These are phyloP conservation scores for Sporobolus alterniflorus DNA, from an alignment of 202 grass and related monocot species.

Conservation along the genomic window DNA sequence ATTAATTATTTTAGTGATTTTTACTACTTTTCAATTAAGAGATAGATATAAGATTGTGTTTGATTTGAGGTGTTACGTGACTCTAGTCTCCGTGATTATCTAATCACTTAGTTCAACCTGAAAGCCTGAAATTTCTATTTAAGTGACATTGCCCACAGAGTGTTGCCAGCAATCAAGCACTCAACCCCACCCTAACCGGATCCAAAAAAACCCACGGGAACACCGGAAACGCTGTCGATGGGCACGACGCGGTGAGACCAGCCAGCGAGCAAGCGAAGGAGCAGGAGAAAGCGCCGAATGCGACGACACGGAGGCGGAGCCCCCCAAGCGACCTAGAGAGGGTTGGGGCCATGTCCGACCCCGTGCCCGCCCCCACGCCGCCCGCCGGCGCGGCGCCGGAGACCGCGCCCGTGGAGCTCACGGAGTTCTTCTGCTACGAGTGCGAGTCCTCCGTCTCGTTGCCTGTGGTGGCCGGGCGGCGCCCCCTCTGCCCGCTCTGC, in stretches of 20 bases:
- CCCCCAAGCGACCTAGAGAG: background rate
- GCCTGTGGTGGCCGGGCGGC: conserved; percentile 3
- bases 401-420: background rate
- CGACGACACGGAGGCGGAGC: conserved; percentile 44
- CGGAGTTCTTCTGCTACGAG: conserved; percentile 46
- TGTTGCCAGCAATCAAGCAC: background rate
- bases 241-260: background rate
- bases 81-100: too few relatives aligned
- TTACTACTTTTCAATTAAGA: too few relatives aligned
- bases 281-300: background rate
- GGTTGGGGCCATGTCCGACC: conserved; percentile 32
- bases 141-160: too few relatives aligned
- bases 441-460: conserved; percentile 28
- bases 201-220: background rate
- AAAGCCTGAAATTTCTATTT: too few relatives aligned
- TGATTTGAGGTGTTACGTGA: too few relatives aligned
- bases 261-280: background rate
- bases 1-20: too few relatives aligned
- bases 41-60: too few relatives aligned
- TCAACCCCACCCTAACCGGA: background rate
- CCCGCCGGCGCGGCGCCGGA: background rate
- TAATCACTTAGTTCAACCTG: too few relatives aligned
- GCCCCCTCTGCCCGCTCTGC: conserved; percentile 47
- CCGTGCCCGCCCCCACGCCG: conserved; percentile 38
- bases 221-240: background rate